Evolutionary conservation across 495 filamentous ascomycete genomes (phyloP).

Genomic region (Penicillium paxilli): DNA sequence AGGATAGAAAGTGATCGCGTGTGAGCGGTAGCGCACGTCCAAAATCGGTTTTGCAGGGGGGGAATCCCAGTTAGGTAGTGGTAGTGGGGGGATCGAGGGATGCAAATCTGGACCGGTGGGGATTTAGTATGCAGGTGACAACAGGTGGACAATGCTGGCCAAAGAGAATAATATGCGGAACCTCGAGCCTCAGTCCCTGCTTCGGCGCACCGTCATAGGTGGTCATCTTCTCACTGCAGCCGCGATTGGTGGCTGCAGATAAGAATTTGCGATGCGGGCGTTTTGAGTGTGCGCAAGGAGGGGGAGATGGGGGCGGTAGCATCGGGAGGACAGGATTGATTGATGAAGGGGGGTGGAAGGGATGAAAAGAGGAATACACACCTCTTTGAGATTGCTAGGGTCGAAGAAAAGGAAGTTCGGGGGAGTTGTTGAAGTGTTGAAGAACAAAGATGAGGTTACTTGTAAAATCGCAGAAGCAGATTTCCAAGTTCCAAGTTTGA

Average conservation of each 20-base stretch:
- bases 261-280: constrained; percentile 9
- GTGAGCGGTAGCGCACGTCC: constrained; percentile 3
- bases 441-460: neutral
- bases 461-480: neutral
- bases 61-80: constrained; percentile 23
- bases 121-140: constrained; percentile 21
- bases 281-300: constrained; percentile 8
- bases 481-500: neutral
- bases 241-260: constrained; percentile 2
- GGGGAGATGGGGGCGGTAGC: neutral
- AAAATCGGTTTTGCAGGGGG: constrained; percentile 12
- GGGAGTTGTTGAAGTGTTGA: neutral
- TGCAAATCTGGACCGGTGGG: constrained; percentile 29
- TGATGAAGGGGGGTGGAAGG: neutral
- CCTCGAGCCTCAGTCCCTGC: neutral
- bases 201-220: neutral
- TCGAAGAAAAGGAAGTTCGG: neutral
- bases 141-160: neutral
- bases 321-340: neutral
- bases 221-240: neutral
- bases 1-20: constrained; percentile 2
- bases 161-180: neutral
- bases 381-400: neutral
- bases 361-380: neutral
- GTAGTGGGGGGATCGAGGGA: constrained; percentile 19